Base-by-base conservation (phyloP, 1,139 yeast genomes). In the Suhomyces bolitotheri region DNA sequence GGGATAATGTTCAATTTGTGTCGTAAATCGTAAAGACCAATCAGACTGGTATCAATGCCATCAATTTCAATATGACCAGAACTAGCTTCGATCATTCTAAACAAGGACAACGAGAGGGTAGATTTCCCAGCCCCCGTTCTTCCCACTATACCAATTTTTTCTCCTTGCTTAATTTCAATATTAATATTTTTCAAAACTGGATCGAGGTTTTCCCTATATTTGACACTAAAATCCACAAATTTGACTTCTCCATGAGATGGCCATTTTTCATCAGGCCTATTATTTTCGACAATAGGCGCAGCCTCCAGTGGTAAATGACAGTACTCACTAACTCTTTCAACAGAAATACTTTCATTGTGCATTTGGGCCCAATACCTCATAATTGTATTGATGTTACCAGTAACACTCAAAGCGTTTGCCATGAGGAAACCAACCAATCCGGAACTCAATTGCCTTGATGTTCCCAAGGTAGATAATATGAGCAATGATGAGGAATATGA, bases 101-200 rank as follows among this genome's bases (percentile, higher is more conserved):
- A 60, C 16, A 60, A 47, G 0, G 64, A 62, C 38, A 58, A 50
- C 0, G 63, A 56, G 28, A 60, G 50, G 3, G 64, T 54, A 5
- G 62, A 56, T 40, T 60, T 60, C 16, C 64, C 64, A 1, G 64
- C 64, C 13, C 64, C 64, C 4, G 64, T 60, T 37, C 64, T 46
- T 4, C 64, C 64, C 22, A 60, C 64, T 31, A 60, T 58, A 16
- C 64, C 64, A 24, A 60, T 44, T 39, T 60, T 60, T 37, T 60
- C 63, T 4, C 50, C 45, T 2, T 60, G 45, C 23, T 49, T 49
- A 32, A 60, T 49, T 14, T 49, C 47, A 31, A 58, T 34, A n/a
- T 39, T 39, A 22, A 60, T 53, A 25, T 54, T 42, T 33, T 50
- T 55, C 38, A 60, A 47, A 2, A 60, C 62, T 2, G 55, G 59